phyloP scores from a whole-genome alignment of 2,329 filamentous ascomycete genomes.

The Incumbomyces delicatus region DNA sequence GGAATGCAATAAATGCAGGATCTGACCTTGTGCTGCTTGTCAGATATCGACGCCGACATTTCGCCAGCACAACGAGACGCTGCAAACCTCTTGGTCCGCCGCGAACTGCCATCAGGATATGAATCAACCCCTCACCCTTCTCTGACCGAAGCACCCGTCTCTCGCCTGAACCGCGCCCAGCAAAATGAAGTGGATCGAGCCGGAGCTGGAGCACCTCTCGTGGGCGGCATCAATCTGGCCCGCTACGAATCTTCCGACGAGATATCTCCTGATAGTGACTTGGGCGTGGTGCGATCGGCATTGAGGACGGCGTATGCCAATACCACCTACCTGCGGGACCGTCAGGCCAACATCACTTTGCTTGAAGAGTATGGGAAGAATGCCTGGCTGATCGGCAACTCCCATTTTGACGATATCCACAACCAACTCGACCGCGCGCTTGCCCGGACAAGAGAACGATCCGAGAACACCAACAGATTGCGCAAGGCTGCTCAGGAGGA shows the following conservation, averaged over 20 bases:
- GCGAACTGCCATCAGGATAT: slow-evolving; percentile 50
- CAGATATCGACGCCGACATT: slow-evolving; percentile 74
- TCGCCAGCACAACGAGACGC: slow-evolving; percentile 51
- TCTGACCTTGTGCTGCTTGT: slow-evolving; percentile 9
- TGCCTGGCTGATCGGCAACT: slow-evolving; percentile 81
- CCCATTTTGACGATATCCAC: slow-evolving; percentile 64
- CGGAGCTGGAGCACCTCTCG: slow-evolving; percentile 47
- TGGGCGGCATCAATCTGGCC: slow-evolving; percentile 58
- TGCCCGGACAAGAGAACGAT: slow-evolving; percentile 53
- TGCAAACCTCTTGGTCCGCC: slow-evolving; percentile 59
- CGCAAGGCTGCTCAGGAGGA: slow-evolving; percentile 62
- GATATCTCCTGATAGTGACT: slow-evolving; percentile 29
- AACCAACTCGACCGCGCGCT: slow-evolving; percentile 64
- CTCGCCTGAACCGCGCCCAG: slow-evolving; percentile 57
- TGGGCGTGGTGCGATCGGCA: slow-evolving; percentile 39
- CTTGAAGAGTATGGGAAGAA: slow-evolving; percentile 78
- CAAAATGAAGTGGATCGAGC: slow-evolving; percentile 60
- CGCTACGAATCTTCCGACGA: slow-evolving; percentile 74
- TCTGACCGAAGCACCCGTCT: slow-evolving; percentile 43
- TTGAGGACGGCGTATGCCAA: slow-evolving; percentile 49
- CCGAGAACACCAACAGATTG: slow-evolving; percentile 63
- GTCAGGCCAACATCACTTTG: slow-evolving; percentile 56
- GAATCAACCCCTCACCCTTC: slow-evolving; percentile 46
- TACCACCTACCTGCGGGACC: slow-evolving; percentile 47
- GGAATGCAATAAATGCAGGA: not conserved